Conservation (phyloP, 2,329 filamentous ascomycete species). For the Fusarium sp. region DNA sequence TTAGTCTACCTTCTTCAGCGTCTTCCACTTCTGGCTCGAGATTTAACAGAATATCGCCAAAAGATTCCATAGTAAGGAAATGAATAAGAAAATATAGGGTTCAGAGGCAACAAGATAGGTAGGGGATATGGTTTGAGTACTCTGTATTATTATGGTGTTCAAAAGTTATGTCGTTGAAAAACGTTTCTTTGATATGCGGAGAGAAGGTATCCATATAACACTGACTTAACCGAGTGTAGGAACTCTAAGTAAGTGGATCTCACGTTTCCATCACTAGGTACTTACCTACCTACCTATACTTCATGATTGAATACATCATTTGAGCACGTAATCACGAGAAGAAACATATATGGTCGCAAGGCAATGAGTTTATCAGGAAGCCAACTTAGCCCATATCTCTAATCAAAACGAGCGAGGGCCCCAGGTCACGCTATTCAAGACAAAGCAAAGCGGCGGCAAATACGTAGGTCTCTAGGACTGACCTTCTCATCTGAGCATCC, state of each 20-base stretch:
- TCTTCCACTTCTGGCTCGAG: slow-evolving; percentile 63
- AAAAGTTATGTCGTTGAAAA: neutral
- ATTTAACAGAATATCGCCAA: slow-evolving; percentile 46
- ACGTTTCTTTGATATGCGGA: neutral
- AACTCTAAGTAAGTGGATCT: slow-evolving; percentile 14
- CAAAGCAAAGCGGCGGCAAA: neutral
- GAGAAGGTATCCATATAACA: neutral
- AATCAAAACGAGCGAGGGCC: neutral
- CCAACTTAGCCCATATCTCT: neutral
- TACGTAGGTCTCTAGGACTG: neutral
- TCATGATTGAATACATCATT: neutral
- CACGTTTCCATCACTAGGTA: neutral
- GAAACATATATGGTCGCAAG: neutral
- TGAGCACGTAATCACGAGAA: neutral
- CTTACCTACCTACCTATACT: neutral
- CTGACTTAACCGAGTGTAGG: slow-evolving; percentile 1
- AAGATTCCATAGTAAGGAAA: slow-evolving; percentile 28
- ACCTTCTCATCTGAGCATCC: neutral
- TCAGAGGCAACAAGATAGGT: neutral
- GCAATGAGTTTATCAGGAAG: neutral
- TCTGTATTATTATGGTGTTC: neutral
- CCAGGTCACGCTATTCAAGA: too few species aligned
- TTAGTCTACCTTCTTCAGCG: slow-evolving; percentile 60
- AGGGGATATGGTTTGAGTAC: neutral
- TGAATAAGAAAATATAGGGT: neutral